phyloP scores from a whole-genome alignment of 1,284 basidiomycete genomes.

The Taiwanofungus camphoratus region DNA sequence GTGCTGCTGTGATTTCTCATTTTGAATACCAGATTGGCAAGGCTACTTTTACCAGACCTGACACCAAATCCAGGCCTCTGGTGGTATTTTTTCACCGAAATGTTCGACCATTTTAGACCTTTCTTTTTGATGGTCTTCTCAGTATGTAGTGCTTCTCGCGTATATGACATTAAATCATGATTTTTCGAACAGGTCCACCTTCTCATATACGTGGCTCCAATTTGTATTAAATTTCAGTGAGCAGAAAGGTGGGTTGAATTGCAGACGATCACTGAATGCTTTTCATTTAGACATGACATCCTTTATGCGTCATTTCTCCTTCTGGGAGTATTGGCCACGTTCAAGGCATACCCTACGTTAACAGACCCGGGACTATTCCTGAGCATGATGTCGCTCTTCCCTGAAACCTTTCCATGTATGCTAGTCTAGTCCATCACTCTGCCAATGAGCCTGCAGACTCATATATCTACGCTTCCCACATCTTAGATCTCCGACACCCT shows the following conservation, averaged over 20 bases:
- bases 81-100: constrained; percentile 99
- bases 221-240: constrained; percentile 85
- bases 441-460: not conserved
- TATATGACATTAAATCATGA: not conserved
- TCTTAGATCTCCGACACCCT: constrained; percentile 79
- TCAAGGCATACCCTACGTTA: constrained; percentile 91
- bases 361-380: constrained; percentile 87
- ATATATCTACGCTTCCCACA: not conserved
- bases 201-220: constrained; percentile 77
- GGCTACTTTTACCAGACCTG: constrained; percentile 64
- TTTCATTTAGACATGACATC: constrained; percentile 66
- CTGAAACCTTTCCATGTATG: constrained; percentile 80
- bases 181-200: constrained; percentile 65
- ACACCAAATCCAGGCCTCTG: constrained; percentile 93
- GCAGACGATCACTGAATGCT: not conserved
- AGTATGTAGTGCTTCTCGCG: constrained; percentile 36
- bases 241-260: constrained; percentile 17
- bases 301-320: constrained; percentile 79
- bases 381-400: constrained; percentile 76
- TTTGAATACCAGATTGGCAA: constrained; percentile 9
- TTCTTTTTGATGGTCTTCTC: constrained; percentile 98
- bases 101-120: constrained; percentile 96
- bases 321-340: constrained; percentile 73
- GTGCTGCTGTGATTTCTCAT: not conserved
- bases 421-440: constrained; percentile 13